These are phyloP conservation scores for Kodamaea leandrae DNA, from an alignment of 805 yeast genomes.

Conservation along the genomic window DNA sequence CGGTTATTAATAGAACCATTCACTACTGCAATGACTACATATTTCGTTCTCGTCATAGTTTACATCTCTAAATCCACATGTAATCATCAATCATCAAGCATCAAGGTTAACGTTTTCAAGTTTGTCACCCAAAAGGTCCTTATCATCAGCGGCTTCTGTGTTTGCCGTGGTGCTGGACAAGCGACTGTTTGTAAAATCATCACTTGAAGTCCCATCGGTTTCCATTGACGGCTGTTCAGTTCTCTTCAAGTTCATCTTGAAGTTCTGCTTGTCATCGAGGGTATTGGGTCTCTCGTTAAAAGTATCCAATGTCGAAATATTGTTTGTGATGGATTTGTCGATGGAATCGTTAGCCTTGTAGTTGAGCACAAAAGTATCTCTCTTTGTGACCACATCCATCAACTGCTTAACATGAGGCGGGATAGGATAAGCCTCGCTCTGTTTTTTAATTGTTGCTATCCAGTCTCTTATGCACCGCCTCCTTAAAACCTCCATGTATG, in stretches of 20 bases:
- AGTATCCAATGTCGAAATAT: slow-evolving; percentile 25
- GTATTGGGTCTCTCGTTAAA: slow-evolving; percentile 15
- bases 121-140: background rate
- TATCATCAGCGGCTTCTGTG: slow-evolving; percentile 1
- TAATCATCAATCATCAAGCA: background rate
- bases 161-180: slow-evolving; percentile 5
- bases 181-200: slow-evolving; percentile 1
- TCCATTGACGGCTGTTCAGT: background rate
- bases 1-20: no score
- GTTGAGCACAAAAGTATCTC: slow-evolving; percentile 20
- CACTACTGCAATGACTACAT: no score
- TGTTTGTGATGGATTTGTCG: slow-evolving; percentile 32
- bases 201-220: slow-evolving; percentile 3
- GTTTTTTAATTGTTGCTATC: slow-evolving; percentile 25
- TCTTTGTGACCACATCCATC: slow-evolving; percentile 20
- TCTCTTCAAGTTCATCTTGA: background rate
- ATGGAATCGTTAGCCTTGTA: slow-evolving; percentile 21
- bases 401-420: slow-evolving; percentile 9
- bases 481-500: slow-evolving; percentile 42
- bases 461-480: slow-evolving; percentile 33
- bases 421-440: slow-evolving; percentile 13
- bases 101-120: background rate
- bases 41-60: no score
- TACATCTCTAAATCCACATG: no score
- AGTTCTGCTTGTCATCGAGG: slow-evolving; percentile 11